Base-by-base conservation (phyloP, 2,329 filamentous ascomycete species). In the Huntiella savannae region DNA sequence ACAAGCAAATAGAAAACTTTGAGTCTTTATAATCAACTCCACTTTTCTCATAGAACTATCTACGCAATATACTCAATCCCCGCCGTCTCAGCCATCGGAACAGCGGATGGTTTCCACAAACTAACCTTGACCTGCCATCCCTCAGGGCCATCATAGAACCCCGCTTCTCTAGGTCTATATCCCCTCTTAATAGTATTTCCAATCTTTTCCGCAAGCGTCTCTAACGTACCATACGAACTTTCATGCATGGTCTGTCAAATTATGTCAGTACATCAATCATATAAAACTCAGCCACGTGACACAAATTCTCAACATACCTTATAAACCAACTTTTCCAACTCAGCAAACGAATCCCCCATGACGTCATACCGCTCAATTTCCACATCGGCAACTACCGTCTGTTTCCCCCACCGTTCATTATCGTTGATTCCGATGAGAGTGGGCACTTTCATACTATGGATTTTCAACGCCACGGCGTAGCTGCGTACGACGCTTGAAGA, bases 41-140 rank as follows among this genome's bases (percentile, higher is more conserved):
- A 28, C 8, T 28, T 28, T 28, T 10, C 17, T 19, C 17, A 5
- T 19, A 2, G 5, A 5, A 19, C 17, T 28, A 15, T 19, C 12
- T 32, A 43, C 22, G 40, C 40, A 22, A 47, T 43, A 35, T 46
- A 51, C 57, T 84, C 78, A 4, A 86, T 75, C 4, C 70, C 67
- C 0, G 81, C 79, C 8, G 75, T 77, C 52, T 84, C 80, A 2
- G 82, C 82, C 54, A 80, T 73, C 0, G 75, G 71, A 15, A 86
- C 77, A 0, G 82, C 82, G 10, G 78, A 75, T 2, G 82, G 82
- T 62, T 86, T 86, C 59, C 77, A 75, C 44, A 86, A 62, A 17
- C 65, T 63, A 34, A 86, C 67, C 50, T 66, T 70, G 43, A 86
- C 62, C 48, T 66, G 66, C 60, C 70, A 69, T 11, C 63, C 62